These are phyloP conservation scores for Albophoma yamanashiensis DNA, from an alignment of 2,329 filamentous ascomycete species.

Conservation along the genomic window DNA sequence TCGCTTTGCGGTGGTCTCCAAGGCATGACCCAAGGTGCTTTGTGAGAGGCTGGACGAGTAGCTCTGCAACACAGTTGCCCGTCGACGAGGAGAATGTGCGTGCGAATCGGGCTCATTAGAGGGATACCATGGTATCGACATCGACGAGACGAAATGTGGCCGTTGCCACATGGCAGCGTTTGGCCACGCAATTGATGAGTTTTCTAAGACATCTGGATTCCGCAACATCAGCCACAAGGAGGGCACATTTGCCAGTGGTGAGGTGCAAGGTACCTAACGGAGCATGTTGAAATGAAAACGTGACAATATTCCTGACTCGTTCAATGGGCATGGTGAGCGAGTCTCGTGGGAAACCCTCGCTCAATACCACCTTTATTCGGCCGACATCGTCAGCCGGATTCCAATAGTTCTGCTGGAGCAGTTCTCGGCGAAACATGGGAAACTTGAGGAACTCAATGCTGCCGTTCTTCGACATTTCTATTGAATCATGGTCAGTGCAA, in stretches of 20 bases:
- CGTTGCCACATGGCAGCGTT: constrained; percentile 59
- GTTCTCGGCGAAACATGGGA: constrained; percentile 58
- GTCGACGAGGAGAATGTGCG: constrained; percentile 48
- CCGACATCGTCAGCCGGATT: constrained; percentile 60
- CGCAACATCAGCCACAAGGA: not conserved
- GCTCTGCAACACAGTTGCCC: constrained; percentile 1
- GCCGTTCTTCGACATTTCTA: constrained; percentile 44
- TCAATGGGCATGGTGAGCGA: constrained; percentile 46
- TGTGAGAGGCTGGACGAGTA: not conserved
- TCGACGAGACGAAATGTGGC: constrained; percentile 28
- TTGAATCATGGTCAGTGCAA: not conserved
- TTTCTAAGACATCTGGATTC: constrained; percentile 54
- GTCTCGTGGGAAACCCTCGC: constrained; percentile 57
- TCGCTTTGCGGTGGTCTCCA: not conserved
- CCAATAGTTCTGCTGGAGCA: constrained; percentile 62
- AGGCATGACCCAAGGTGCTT: not conserved
- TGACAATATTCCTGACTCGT: constrained; percentile 59
- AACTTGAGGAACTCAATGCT: constrained; percentile 57
- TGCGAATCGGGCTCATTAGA: constrained; percentile 45
- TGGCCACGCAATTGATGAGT: constrained; percentile 69
- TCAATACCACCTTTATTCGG: constrained; percentile 65
- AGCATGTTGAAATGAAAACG: constrained; percentile 79
- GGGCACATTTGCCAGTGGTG: not conserved
- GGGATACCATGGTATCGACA: constrained; percentile 27
- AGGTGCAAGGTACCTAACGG: constrained; percentile 49